Conservation (phyloP, 2,329 filamentous ascomycete genomes). For the Stachybotrys echinatus region DNA sequence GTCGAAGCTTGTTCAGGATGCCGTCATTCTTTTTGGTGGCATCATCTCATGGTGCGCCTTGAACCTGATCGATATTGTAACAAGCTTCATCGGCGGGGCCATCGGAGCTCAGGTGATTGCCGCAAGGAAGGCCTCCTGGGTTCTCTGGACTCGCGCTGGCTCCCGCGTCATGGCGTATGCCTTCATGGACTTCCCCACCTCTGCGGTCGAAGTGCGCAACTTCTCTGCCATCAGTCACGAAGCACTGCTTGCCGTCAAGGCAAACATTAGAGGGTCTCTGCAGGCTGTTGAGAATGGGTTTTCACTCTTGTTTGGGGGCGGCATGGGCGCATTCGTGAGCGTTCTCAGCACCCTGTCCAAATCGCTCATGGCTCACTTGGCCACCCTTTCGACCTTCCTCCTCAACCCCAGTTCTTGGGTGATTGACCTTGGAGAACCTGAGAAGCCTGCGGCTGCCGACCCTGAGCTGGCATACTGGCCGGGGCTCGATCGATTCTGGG, state of each 20-base stretch:
- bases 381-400: slow-evolving; percentile 17
- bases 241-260: slow-evolving; percentile 57
- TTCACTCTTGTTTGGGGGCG: slow-evolving; percentile 39
- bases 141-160: slow-evolving; percentile 34
- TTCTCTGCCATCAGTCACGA: slow-evolving; percentile 74
- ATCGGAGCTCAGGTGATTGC: slow-evolving; percentile 21
- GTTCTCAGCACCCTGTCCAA: neutral
- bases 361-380: slow-evolving; percentile 8
- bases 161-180: slow-evolving; percentile 45
- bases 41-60: slow-evolving; percentile 39
- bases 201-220: slow-evolving; percentile 62
- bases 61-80: slow-evolving; percentile 32
- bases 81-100: slow-evolving; percentile 25
- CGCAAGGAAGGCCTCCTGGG: slow-evolving; percentile 34
- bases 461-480: slow-evolving; percentile 63
- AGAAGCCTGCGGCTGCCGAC: slow-evolving; percentile 36
- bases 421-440: slow-evolving; percentile 45
- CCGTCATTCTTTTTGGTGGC: slow-evolving; percentile 60
- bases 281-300: slow-evolving; percentile 30
- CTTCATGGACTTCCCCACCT: slow-evolving; percentile 43
- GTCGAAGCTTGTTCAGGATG: slow-evolving; percentile 77
- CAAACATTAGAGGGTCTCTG: slow-evolving; percentile 37
- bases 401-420: slow-evolving; percentile 52
- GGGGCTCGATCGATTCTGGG: slow-evolving; percentile 58
- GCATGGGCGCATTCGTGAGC: slow-evolving; percentile 22